Evolutionary conservation across 148 eudicot genomes (phyloP).

Genomic region (Rhododendron williamsianum): DNA sequence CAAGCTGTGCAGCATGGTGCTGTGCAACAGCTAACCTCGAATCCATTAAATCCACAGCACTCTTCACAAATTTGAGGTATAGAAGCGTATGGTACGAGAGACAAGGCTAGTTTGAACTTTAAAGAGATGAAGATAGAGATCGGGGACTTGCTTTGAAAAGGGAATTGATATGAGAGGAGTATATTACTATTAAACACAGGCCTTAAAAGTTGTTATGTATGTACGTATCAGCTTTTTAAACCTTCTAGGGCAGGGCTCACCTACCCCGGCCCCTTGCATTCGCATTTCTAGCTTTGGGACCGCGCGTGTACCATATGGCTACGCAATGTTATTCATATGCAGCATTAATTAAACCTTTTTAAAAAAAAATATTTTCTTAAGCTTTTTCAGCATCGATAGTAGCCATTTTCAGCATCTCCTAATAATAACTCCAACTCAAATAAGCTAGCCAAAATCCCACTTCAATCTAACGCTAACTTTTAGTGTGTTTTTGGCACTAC

Average conservation of each 20-base stretch:
- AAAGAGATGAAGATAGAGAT: too few species aligned
- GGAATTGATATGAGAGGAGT: neutral
- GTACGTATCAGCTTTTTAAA: neutral
- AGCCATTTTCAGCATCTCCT: neutral
- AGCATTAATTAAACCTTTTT: too few species aligned
- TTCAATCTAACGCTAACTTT: neutral
- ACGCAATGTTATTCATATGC: neutral
- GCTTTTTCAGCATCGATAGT: neutral
- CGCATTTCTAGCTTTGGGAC: neutral
- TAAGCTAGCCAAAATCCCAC: neutral
- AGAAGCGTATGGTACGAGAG: too few species aligned
- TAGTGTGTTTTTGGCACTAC: too few species aligned
- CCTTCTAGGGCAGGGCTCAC: neutral
- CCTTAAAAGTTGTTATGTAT: neutral
- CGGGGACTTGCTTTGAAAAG: neutral
- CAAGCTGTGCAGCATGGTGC: too few species aligned
- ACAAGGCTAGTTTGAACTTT: too few species aligned
- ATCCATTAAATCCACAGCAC: too few species aligned
- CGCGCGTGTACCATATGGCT: neutral
- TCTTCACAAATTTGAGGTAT: too few species aligned
- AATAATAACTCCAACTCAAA: neutral
- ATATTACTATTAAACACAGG: neutral
- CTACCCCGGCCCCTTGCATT: neutral
- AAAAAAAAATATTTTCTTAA: too few species aligned
- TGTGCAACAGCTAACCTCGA: too few species aligned